Conservation (phyloP, 495 filamentous ascomycete genomes). For the Venustampulla echinocandica region DNA sequence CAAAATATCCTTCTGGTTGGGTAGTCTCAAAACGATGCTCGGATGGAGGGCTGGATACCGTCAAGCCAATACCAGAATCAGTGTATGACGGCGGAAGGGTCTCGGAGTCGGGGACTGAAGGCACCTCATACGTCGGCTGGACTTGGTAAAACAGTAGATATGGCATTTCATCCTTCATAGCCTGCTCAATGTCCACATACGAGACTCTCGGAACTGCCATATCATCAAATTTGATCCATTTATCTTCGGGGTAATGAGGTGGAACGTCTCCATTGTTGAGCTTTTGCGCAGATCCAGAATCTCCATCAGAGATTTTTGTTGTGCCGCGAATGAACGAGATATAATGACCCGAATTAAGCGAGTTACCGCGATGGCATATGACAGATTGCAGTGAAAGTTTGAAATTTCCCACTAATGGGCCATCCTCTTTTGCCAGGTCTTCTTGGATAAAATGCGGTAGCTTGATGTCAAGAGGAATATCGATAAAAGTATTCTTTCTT, state of each 20-base stretch:
- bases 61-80: slow-evolving; percentile 35
- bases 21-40: slow-evolving; percentile 23
- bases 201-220: slow-evolving; percentile 61
- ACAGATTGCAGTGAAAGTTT: slow-evolving; percentile 83
- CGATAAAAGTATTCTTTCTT: slow-evolving; percentile 70
- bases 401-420: slow-evolving; percentile 68
- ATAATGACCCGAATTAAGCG: slow-evolving; percentile 89
- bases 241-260: slow-evolving; percentile 48
- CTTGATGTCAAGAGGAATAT: slow-evolving; percentile 84
- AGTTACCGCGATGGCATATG: slow-evolving; percentile 83
- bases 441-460: slow-evolving; percentile 86
- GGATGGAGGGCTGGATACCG: slow-evolving; percentile 30
- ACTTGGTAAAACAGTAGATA: slow-evolving; percentile 96
- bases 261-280: slow-evolving; percentile 39
- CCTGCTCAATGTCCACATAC: slow-evolving; percentile 62
- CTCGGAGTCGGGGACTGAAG: slow-evolving; percentile 22
- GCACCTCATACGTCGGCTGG: slow-evolving; percentile 68
- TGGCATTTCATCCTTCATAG: slow-evolving; percentile 74
- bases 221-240: slow-evolving; percentile 91
- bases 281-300: slow-evolving; percentile 40
- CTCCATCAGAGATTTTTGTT: slow-evolving; percentile 44
- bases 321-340: slow-evolving; percentile 69
- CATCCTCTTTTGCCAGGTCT: slow-evolving; percentile 42
- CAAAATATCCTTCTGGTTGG: slow-evolving; percentile 29
- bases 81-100: slow-evolving; percentile 24